phyloP scores from a whole-genome alignment of 306 rosid species.

The Acacia acuminata region DNA sequence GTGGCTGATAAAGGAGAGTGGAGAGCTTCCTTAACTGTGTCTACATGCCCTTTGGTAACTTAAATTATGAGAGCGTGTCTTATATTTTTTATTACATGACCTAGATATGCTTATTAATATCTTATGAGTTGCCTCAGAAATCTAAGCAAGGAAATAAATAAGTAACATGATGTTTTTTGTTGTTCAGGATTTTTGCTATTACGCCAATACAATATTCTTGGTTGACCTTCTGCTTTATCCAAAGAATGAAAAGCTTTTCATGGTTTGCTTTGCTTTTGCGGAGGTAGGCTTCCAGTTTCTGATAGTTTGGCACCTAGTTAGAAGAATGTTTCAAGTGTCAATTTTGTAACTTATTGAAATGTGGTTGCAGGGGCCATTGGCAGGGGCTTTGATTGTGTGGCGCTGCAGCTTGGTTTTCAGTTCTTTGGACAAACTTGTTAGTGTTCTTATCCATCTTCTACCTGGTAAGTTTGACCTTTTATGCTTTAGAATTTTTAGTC shows the following conservation, averaged over 20 bases:
- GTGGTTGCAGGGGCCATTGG: constrained; percentile 85
- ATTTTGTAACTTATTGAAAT: constrained; percentile 35
- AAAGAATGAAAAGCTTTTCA: constrained; percentile 82
- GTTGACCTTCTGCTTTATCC: constrained; percentile 75
- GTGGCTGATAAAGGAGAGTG: background rate
- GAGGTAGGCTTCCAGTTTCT: constrained; percentile 61
- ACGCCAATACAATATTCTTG: constrained; percentile 92
- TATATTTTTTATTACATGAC: background rate
- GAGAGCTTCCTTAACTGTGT: background rate
- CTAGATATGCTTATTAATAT: background rate
- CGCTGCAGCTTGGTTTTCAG: constrained; percentile 98
- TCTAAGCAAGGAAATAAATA: constrained; percentile 15
- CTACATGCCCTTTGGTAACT: background rate
- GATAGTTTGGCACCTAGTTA: constrained; percentile 17
- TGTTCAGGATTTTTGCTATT: constrained; percentile 90
- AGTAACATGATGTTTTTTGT: constrained; percentile 32
- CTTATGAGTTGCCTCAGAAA: background rate
- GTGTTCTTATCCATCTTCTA: constrained; percentile 94
- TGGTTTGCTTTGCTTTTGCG: constrained; percentile 94
- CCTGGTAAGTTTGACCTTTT: constrained; percentile 61
- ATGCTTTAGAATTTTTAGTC: background rate
- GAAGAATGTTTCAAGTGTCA: constrained; percentile 19
- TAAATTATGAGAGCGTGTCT: background rate
- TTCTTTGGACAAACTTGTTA: constrained; percentile 81
- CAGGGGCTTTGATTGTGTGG: constrained; percentile 97